phyloP scores from a whole-genome alignment of 2,329 filamentous ascomycete species.

The Simplicillium sp. region DNA sequence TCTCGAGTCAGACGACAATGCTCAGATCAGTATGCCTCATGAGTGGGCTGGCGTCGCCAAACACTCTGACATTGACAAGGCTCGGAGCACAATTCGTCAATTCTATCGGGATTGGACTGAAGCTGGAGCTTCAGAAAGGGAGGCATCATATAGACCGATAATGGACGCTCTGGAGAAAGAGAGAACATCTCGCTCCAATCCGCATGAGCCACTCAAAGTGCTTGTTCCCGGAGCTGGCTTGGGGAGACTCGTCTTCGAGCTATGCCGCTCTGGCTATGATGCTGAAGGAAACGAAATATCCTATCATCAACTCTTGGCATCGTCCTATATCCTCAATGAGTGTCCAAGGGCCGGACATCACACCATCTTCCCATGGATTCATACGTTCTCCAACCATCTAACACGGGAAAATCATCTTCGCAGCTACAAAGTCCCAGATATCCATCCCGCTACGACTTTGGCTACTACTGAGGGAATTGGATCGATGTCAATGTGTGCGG shows the following conservation, averaged over 20 bases:
- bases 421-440: conserved; percentile 67
- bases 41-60: conserved; percentile 66
- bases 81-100: conserved; percentile 82
- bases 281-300: conserved; percentile 93
- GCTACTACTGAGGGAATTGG: conserved; percentile 31
- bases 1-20: conserved; percentile 21
- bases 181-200: conserved; percentile 18
- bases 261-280: conserved; percentile 62
- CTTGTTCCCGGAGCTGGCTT: conserved; percentile 86
- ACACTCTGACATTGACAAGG: conserved; percentile 74
- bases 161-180: conserved; percentile 52
- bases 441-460: conserved; percentile 57
- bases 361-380: conserved; percentile 74
- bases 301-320: conserved; percentile 90
- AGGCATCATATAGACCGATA: conserved; percentile 69
- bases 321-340: conserved; percentile 64
- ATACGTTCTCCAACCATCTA: conserved; percentile 79
- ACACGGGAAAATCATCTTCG: conserved; percentile 66
- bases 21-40: conserved; percentile 38
- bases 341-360: conserved; percentile 53
- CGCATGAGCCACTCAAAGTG: conserved; percentile 45
- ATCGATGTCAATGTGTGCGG: conserved; percentile 84
- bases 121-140: conserved; percentile 64
- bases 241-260: conserved; percentile 80
- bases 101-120: conserved; percentile 92